phyloP scores from a whole-genome alignment of 176 grass and related monocot species.

The Carex parvula region DNA sequence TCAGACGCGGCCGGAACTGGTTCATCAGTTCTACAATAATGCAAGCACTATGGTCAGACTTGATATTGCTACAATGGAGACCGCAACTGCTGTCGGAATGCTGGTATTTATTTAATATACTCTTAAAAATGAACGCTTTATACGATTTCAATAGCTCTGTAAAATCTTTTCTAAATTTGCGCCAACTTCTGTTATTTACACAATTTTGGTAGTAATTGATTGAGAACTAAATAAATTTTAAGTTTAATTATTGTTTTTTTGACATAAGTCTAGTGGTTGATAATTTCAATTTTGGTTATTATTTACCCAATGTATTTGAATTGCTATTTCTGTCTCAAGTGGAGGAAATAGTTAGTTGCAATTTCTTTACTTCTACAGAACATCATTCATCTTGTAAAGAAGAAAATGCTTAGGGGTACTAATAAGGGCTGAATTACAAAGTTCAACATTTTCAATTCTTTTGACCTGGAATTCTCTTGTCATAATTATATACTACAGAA shows the following conservation, averaged over 20 bases:
- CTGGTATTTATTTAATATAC: constrained; percentile 36
- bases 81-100: constrained; percentile 48
- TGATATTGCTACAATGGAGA: constrained; percentile 46
- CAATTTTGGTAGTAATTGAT: neutral
- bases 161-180: neutral
- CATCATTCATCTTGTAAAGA: neutral
- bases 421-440: neutral
- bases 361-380: neutral
- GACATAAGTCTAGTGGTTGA: neutral
- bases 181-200: neutral
- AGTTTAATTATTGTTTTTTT: neutral
- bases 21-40: constrained; percentile 89
- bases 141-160: neutral
- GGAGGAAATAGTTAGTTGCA: neutral
- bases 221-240: neutral
- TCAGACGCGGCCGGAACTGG: constrained; percentile 58
- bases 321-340: neutral
- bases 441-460: neutral
- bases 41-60: constrained; percentile 76
- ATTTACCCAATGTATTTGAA: neutral
- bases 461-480: neutral
- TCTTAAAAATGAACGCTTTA: neutral
- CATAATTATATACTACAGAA: neutral
- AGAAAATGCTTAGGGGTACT: neutral
- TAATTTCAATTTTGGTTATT: constrained; percentile 9